Percentiles rank a stretch among this genome's conserved stretches.
Evolutionary conservation across 805 yeast species (phyloP).

Genomic region (Wickerhamiella azyma): DNA sequence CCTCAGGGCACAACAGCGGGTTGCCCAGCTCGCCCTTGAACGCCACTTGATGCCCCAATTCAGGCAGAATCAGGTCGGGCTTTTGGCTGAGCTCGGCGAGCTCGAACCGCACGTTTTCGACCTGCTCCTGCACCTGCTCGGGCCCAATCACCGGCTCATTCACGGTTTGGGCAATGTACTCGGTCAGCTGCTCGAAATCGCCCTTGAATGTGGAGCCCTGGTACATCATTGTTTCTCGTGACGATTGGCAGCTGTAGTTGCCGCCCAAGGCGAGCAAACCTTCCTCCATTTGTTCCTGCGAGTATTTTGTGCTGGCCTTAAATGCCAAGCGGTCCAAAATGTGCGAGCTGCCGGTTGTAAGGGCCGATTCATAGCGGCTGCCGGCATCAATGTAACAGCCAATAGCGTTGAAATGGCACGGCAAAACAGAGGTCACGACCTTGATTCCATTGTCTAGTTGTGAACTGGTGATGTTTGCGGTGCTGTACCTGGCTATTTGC

Average conservation of each 20-base stretch:
- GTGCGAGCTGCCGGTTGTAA: slow-evolving; percentile 64
- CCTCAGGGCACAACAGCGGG: slow-evolving; percentile 72
- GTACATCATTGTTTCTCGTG: slow-evolving; percentile 82
- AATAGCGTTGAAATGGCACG: slow-evolving; percentile 82
- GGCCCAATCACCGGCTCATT: slow-evolving; percentile 52
- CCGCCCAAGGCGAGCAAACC: slow-evolving; percentile 76
- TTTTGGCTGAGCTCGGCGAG: slow-evolving; percentile 68
- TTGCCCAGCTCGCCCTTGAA: slow-evolving; percentile 68
- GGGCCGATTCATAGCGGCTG: slow-evolving; percentile 58
- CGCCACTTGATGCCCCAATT: slow-evolving; percentile 76
- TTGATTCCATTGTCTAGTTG: slow-evolving; percentile 63
- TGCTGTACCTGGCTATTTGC: not conserved
- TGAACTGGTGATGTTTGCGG: slow-evolving; percentile 12
- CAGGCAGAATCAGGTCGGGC: slow-evolving; percentile 78
- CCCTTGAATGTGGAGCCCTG: slow-evolving; percentile 88
- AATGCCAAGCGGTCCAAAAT: slow-evolving; percentile 73
- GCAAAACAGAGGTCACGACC: slow-evolving; percentile 71
- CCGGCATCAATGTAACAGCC: slow-evolving; percentile 89
- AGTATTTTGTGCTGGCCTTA: slow-evolving; percentile 23
- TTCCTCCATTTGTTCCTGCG: slow-evolving; percentile 60
- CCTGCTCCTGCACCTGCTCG: slow-evolving; percentile 61
- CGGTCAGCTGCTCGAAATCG: slow-evolving; percentile 69
- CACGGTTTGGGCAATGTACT: slow-evolving; percentile 64
- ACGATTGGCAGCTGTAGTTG: slow-evolving; percentile 82
- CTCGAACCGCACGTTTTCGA: slow-evolving; percentile 64